phyloP scores from a whole-genome alignment of 495 filamentous ascomycete species.

The Penicillium turbatum region DNA sequence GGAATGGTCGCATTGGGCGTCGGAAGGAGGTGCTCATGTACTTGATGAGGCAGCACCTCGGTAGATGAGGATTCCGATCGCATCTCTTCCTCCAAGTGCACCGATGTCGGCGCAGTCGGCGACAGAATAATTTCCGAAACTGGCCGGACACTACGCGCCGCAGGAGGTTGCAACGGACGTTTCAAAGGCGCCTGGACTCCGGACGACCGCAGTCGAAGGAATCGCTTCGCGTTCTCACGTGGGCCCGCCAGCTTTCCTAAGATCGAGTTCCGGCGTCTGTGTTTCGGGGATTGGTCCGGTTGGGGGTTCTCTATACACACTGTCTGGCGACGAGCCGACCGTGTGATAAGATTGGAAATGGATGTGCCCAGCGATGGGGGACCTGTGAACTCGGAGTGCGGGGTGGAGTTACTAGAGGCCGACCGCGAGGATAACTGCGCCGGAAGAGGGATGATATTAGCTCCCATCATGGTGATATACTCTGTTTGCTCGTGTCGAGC shows the following conservation, averaged over 20 bases:
- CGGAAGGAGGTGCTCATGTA: slow-evolving; percentile 19
- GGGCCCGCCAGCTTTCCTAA: slow-evolving; percentile 45
- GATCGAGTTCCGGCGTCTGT: slow-evolving; percentile 30
- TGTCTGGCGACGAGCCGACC: slow-evolving; percentile 24
- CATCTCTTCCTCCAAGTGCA: slow-evolving; percentile 27
- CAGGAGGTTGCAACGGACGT: slow-evolving; percentile 16
- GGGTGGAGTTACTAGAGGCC: slow-evolving; percentile 23
- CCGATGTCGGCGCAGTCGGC: slow-evolving; percentile 24
- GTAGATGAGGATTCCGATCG: slow-evolving; percentile 32
- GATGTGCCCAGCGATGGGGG: slow-evolving; percentile 15
- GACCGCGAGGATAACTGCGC: slow-evolving; percentile 27
- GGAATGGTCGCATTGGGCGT: slow-evolving; percentile 29
- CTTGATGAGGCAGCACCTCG: slow-evolving; percentile 25
- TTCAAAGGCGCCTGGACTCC: slow-evolving; percentile 23
- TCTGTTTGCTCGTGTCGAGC: neutral
- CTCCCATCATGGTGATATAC: slow-evolving; percentile 28
- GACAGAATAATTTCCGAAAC: slow-evolving; percentile 44
- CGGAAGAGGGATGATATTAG: slow-evolving; percentile 29
- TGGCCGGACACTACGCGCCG: slow-evolving; percentile 29
- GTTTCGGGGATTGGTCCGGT: slow-evolving; percentile 26
- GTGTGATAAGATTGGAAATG: slow-evolving; percentile 25
- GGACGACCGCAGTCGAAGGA: slow-evolving; percentile 43
- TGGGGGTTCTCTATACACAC: slow-evolving; percentile 20
- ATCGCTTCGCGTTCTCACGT: slow-evolving; percentile 48
- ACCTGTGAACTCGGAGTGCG: slow-evolving; percentile 17